Base-by-base conservation (phyloP, 495 filamentous ascomycete genomes). In the Penicillium verhagenii region DNA sequence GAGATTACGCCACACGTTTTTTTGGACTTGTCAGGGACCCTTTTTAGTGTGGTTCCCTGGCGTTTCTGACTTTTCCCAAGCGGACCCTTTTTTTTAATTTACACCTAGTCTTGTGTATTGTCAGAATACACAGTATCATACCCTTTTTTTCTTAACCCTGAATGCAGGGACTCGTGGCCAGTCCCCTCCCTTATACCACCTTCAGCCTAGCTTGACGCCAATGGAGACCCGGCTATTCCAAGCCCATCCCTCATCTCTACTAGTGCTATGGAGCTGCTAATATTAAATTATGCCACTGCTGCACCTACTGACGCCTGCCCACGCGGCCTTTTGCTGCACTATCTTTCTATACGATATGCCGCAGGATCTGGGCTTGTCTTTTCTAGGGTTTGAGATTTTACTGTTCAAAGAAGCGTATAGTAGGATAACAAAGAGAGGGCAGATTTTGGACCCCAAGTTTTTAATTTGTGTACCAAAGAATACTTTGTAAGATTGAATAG, bases 81-180 rank as follows among this genome's bases (percentile, higher is more conserved):
- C 47, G 28, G 52, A 48, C 46, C 53, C 53, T 50, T 46, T 44
- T 45, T 52, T 39, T 35, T 35, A 16, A 14, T 35, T 35, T 35
- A 35, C 33, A 14, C 33, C 33, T 35, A 35, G 33, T 35, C 13
- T 16, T 5, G 14, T n/a, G n/a, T n/a, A n/a, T n/a, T n/a, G n/a
- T n/a, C n/a, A n/a, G n/a, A n/a, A n/a, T n/a, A n/a, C n/a, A 38
- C 38, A 6, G 11, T 54, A 20, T 19, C n/a, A 31, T 20, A 38
- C 52, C 29, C 13, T 18, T 6, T n/a, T 28, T 47, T 24, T 26
- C 47, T 2, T 26, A 11, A 31, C 50, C 26, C 28, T 45, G 14
- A 33, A 65, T 50, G 55, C 64, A 64, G 61, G 58, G 64, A 62
- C 64, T 67, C 61, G 61, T 56, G 61, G 53, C 54, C 62, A 52